Conservation (phyloP, 345 rosid genomes). For the Eucalyptus melliodora region DNA sequence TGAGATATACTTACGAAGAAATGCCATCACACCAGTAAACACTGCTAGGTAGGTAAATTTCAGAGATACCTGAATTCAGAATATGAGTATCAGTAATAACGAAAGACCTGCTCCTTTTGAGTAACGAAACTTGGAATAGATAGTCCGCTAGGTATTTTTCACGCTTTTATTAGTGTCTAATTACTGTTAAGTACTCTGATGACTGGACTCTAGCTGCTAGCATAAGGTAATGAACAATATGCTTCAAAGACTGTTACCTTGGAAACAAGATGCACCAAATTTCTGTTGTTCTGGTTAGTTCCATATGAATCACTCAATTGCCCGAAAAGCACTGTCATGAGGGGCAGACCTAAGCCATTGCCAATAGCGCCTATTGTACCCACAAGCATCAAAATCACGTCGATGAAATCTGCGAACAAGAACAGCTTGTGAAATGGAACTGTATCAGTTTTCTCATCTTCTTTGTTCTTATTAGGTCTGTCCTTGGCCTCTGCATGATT, state of each 20-base stretch:
- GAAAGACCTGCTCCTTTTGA: neutral
- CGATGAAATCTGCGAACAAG: slow-evolving; percentile 59
- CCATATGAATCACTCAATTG: slow-evolving; percentile 55
- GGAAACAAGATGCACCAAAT: slow-evolving; percentile 26
- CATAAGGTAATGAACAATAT: neutral
- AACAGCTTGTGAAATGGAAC: slow-evolving; percentile 75
- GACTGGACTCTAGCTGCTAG: neutral
- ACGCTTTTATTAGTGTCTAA: neutral
- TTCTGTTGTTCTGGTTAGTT: slow-evolving; percentile 20
- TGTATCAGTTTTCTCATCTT: slow-evolving; percentile 32
- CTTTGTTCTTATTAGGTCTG: slow-evolving; percentile 15
- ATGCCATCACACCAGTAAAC: slow-evolving; percentile 50
- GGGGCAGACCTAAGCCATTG: slow-evolving; percentile 59
- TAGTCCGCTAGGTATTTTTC: neutral
- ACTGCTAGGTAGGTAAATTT: slow-evolving; percentile 72
- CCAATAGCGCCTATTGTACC: slow-evolving; percentile 67
- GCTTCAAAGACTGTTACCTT: slow-evolving; percentile 21
- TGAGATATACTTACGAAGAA: slow-evolving; percentile 49
- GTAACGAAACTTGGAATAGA: too few species aligned
- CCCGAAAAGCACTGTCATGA: slow-evolving; percentile 77
- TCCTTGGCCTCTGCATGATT: neutral
- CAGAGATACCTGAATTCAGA: slow-evolving; percentile 39
- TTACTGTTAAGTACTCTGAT: neutral
- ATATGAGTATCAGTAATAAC: neutral
- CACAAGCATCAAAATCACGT: slow-evolving; percentile 43